Conservation (phyloP, 208 protist species). For the Borovskyia barvae region DNA sequence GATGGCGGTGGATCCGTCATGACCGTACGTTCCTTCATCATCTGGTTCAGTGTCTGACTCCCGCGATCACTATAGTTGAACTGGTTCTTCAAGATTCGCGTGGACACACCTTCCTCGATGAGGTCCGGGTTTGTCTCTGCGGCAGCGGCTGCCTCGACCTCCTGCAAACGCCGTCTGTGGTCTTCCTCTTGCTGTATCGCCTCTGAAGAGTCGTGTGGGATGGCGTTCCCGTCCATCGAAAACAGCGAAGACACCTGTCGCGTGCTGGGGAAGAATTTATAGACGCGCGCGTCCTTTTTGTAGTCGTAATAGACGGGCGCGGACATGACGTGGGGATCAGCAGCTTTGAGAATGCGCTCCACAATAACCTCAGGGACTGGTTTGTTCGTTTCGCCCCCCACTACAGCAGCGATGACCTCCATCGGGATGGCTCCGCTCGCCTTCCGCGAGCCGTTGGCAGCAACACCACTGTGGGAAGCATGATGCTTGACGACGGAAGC, state of each 20-base stretch:
- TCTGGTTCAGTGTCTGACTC: conserved; percentile 95
- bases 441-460: conserved; percentile 16
- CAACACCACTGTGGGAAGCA: not conserved
- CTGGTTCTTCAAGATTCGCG: conserved; percentile 95
- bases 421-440: conserved; percentile 16
- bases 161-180: conserved; percentile 55
- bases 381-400: conserved; percentile 22
- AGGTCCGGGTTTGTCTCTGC: conserved; percentile 87
- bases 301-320: conserved; percentile 93
- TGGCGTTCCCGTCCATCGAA: conserved; percentile 71
- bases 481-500: conserved; percentile 13
- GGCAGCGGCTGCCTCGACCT: conserved; percentile 69
- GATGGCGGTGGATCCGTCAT: conserved; percentile 94
- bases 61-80: conserved; percentile 98
- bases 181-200: conserved; percentile 90
- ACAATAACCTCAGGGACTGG: conserved; percentile 58
- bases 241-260: conserved; percentile 88
- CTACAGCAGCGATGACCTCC: conserved; percentile 7
- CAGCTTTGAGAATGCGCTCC: conserved; percentile 92
- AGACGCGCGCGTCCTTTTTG: conserved; percentile 90
- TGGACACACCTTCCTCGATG: conserved; percentile 78
- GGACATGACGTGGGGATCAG: conserved; percentile 90
- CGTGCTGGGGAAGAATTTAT: conserved; percentile 88
- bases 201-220: conserved; percentile 85
- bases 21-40: conserved; percentile 68